Conservation (phyloP, 169 alveolate genomes). For the Eimeria sp. region DNA sequence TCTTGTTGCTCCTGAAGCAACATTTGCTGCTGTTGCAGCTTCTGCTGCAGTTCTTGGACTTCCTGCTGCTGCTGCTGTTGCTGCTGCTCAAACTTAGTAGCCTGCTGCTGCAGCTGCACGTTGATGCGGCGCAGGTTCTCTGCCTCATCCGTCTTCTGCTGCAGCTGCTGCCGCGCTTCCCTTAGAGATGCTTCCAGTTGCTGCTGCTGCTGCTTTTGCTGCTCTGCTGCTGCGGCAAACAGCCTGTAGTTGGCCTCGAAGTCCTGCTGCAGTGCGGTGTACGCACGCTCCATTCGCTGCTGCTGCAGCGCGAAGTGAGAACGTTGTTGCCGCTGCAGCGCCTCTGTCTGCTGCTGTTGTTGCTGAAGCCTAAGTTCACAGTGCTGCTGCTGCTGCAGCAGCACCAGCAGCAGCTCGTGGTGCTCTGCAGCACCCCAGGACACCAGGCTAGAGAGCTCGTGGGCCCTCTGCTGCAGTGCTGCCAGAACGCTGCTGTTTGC, state of each 20-base stretch:
- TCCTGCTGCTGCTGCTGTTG: constrained; percentile 20
- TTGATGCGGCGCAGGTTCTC: constrained; percentile 36
- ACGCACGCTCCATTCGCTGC: constrained; percentile 47
- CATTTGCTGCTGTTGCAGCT: background rate
- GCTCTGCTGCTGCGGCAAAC: constrained; percentile 31
- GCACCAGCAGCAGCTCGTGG: constrained; percentile 56
- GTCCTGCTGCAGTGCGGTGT: constrained; percentile 66
- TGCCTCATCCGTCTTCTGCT: constrained; percentile 3
- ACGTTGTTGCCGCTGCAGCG: constrained; percentile 49
- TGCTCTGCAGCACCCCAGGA: constrained; percentile 68
- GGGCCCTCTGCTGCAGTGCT: constrained; percentile 49
- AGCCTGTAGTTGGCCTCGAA: constrained; percentile 36
- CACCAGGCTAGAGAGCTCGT: constrained; percentile 39
- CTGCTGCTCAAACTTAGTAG: background rate
- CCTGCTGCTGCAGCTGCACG: constrained; percentile 29
- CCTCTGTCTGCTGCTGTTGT: background rate
- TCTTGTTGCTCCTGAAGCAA: constrained; percentile 21
- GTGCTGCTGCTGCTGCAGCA: constrained; percentile 72
- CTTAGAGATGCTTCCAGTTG: constrained; percentile 40
- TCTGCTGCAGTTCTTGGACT: background rate
- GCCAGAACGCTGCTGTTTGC: constrained; percentile 1
- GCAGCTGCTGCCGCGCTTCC: constrained; percentile 36
- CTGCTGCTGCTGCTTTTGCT: constrained; percentile 66
- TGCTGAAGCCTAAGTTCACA: background rate
- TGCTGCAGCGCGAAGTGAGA: constrained; percentile 13